These are phyloP conservation scores for Paramecium pentaurelia DNA, from an alignment of 73 alveolate genomes.

Conservation along the genomic window DNA sequence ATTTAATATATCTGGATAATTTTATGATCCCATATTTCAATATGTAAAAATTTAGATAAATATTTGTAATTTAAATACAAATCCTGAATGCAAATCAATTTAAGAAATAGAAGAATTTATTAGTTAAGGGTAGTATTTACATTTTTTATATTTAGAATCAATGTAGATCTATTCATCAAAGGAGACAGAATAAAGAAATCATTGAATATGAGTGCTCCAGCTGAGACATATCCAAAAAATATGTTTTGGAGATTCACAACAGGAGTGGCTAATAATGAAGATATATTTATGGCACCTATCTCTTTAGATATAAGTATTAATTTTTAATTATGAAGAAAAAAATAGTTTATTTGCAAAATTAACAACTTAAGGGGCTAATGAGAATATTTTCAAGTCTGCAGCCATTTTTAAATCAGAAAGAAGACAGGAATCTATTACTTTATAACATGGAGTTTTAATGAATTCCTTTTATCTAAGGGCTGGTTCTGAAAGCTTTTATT, in stretches of 20 bases:
- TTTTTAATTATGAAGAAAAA: neutral
- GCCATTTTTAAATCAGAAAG: neutral
- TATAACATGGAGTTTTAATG: neutral
- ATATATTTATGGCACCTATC: neutral
- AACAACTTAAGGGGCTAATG: neutral
- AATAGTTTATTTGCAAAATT: neutral
- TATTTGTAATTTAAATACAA: neutral
- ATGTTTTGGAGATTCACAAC: neutral
- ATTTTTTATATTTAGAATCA: neutral
- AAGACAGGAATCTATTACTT: neutral
- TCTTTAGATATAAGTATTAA: neutral
- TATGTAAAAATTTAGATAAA: neutral
- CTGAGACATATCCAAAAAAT: neutral
- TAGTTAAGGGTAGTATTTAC: neutral
- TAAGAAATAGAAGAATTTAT: neutral
- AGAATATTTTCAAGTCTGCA: neutral
- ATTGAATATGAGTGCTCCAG: neutral
- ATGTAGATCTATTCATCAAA: neutral
- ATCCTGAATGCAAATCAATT: neutral
- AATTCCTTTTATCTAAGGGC: neutral
- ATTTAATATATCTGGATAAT: neutral
- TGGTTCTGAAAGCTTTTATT: neutral
- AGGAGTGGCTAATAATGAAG: conserved; percentile 3
- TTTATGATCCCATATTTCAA: neutral
- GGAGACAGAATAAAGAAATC: neutral